Evolutionary conservation across 2,329 filamentous ascomycete species (phyloP).

Genomic region (Daldinia sp.): DNA sequence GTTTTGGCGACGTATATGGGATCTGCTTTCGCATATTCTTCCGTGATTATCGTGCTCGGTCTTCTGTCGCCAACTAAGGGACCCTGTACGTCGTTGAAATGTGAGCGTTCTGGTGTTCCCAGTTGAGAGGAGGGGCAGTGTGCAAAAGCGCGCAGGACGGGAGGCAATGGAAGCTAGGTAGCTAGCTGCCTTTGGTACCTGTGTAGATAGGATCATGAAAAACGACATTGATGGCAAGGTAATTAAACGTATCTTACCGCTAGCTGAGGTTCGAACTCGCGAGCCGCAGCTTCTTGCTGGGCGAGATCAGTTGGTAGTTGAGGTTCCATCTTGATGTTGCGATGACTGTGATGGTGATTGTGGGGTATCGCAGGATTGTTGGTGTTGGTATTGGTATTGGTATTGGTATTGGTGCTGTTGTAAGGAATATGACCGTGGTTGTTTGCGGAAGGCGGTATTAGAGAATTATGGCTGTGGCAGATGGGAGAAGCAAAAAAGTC

Average conservation of each 20-base stretch:
- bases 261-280: constrained; percentile 65
- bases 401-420: constrained; percentile 23
- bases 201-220: neutral
- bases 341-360: constrained; percentile 34
- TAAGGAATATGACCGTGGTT: constrained; percentile 38
- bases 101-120: constrained; percentile 25
- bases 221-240: neutral
- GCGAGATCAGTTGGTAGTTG: constrained; percentile 55
- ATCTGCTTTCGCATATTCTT: constrained; percentile 90
- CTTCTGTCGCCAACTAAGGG: constrained; percentile 82
- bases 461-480: constrained; percentile 36
- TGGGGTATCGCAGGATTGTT: constrained; percentile 21
- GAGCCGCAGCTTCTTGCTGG: constrained; percentile 68
- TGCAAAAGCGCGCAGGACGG: constrained; percentile 11
- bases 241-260: constrained; percentile 54
- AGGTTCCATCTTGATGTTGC: constrained; percentile 51
- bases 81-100: constrained; percentile 64
- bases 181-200: constrained; percentile 16
- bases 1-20: constrained; percentile 87
- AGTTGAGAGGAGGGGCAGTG: neutral
- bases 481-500: constrained; percentile 40
- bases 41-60: constrained; percentile 78
- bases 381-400: no score
- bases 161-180: constrained; percentile 3
- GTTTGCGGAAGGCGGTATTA: constrained; percentile 29